Base-by-base conservation (phyloP, 31 red algal genomes). In the Endocladia muricata region DNA sequence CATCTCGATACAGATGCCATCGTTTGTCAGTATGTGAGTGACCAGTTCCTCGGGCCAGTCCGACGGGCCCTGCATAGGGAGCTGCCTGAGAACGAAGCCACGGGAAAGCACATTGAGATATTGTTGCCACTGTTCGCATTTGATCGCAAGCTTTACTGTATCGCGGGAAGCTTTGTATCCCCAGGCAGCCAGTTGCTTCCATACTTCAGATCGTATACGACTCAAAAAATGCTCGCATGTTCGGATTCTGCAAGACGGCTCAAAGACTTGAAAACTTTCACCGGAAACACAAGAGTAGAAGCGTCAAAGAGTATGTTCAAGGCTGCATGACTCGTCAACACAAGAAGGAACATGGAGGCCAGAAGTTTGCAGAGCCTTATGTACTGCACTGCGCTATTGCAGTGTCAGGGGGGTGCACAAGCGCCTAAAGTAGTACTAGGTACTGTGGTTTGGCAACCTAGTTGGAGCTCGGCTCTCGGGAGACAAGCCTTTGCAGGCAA, bases 41-140 rank as follows among this genome's bases (percentile, higher is more conserved):
- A 67, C 39, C 0, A 67, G 61, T 67, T 67, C 61, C 39, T 1
- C 23, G 61, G 61, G 5, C 61, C 61, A 8, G 39, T 67, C 33
- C 32, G 34, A 37, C 32, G 38, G 38, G 61, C 61, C 6, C 32
- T 21, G 34, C n/a, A 32, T 67, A 35, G 61, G 39, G 44, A 28
- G 3, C 39, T 0, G 19, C 61, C 61, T 34, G 9, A 28, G 4
- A 15, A 67, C n/a, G 5, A 67, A 19, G 17, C 21, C 21, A 0
- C 32, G 44, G 19, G 39, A 7, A 9, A 4, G 34, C 0, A 29
- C n/a, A 26, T 67, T 32, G 61, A 67, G 17, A 67, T 36, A 35
- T 36, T 67, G 21, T 0, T 32, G 4, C 58, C 15, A 23, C 28
- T 62, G 15, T 62, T 62, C 11, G 17, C 9, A 62, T 23, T 11